Base-by-base conservation (phyloP, 345 rosid genomes). In the Sisymbrium irio region DNA sequence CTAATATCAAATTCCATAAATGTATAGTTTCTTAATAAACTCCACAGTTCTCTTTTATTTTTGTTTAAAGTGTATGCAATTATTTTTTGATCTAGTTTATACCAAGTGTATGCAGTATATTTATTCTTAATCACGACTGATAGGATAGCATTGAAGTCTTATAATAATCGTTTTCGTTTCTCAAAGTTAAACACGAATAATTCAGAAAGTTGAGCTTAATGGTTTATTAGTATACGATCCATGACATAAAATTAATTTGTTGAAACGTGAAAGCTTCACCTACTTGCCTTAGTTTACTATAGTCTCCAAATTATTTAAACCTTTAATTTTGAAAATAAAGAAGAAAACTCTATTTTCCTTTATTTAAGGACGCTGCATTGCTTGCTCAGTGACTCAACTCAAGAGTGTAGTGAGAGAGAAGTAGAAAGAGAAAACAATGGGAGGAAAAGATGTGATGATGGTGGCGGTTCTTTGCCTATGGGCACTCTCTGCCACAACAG, bases 401-500 rank as follows among this genome's bases (percentile, higher is more conserved):
- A 77, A 57, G 62, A 36, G 58, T 47, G 39, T 39, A n/a, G 44
- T 27, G 72, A 65, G 67, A 58, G 35, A 65, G 41, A 54, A 55
- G 65, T 67, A 35, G 28, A 35, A 13, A 39, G 20, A 40, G 20
- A 57, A 54, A 42, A 60, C 64, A 69, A 88, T 87, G 97, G 85
- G 76, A 72, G 75, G 83, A 64, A 87, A 81, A 82, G 74, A 75
- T 65, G 41, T 71, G 72, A 63, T 77, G 65, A 57, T 70, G 72
- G 72, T 71, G 72, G 76, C 62, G 49, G 71, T 88, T 69, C 54
- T 85, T 20, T 73, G 67, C 73, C 69, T 87, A 73, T 83, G 88
- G 68, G 88, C 86, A 53, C 46, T 77, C 33, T 76, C 88, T 46
- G 84, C 85, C 58, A 65, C 74, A 62, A 77, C 88, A 12, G 87